Evolutionary conservation across 495 filamentous ascomycete species (phyloP).

Genomic region (Penicillium canariense): DNA sequence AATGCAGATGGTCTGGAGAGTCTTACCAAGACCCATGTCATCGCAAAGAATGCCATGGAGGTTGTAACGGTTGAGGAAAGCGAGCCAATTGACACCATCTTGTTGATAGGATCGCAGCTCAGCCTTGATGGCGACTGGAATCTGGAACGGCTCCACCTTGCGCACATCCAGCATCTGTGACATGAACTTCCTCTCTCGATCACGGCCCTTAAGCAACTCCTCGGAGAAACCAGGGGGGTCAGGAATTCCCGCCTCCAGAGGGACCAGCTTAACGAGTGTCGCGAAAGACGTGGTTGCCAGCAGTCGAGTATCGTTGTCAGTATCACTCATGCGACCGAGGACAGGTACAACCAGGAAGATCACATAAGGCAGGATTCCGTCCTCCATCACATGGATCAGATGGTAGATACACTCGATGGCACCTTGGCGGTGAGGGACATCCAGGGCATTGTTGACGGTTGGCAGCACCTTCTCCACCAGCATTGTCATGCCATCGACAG

Average conservation of each 20-base stretch:
- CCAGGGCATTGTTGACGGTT: constrained; percentile 80
- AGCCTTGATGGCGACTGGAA: constrained; percentile 96
- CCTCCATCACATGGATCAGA: constrained; percentile 97
- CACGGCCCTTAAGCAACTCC: constrained; percentile 82
- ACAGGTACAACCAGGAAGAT: constrained; percentile 99
- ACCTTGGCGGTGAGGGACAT: constrained; percentile 84
- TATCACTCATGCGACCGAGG: constrained; percentile 97
- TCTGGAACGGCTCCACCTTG: constrained; percentile 89
- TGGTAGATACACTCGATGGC: constrained; percentile 93
- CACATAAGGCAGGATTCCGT: constrained; percentile 91
- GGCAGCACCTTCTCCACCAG: constrained; percentile 91
- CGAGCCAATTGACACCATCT: constrained; percentile 97
- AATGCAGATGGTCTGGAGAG: constrained; percentile 94
- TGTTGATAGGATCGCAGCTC: constrained; percentile 95
- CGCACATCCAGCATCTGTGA: constrained; percentile 91
- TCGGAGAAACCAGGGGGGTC: constrained; percentile 91
- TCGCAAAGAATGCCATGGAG: constrained; percentile 98
- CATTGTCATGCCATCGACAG: constrained; percentile 91
- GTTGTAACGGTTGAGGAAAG: constrained; percentile 96
- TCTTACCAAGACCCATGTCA: constrained; percentile 99
- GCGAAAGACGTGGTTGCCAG: constrained; percentile 97
- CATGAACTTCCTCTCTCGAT: constrained; percentile 93
- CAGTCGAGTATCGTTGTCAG: constrained; percentile 89
- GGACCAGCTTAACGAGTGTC: constrained; percentile 95
- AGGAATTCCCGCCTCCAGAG: constrained; percentile 95